Conservation (phyloP, 768 basidiomycete species). For the Tulasnella sp. region DNA sequence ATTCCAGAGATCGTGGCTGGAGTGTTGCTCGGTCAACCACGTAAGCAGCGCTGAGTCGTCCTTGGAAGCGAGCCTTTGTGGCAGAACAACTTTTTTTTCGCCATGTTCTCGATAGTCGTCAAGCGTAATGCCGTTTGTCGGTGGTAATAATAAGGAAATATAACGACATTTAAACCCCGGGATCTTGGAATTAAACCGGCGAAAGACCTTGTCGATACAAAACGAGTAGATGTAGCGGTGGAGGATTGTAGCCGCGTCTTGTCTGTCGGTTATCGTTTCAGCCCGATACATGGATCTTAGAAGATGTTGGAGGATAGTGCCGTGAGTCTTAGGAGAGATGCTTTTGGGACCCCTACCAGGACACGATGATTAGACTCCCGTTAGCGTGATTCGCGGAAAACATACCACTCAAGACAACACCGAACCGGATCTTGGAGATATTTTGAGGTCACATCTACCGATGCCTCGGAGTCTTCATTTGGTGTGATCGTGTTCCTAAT, state of each 20-base stretch:
- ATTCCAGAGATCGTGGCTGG: neutral
- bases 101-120: neutral
- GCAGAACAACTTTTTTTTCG: neutral
- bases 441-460: too few species aligned
- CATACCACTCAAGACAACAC: neutral
- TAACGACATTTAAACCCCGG: neutral
- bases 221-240: neutral
- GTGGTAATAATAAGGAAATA: neutral
- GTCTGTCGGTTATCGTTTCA: neutral
- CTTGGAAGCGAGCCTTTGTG: neutral
- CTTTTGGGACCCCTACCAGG: neutral
- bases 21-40: neutral
- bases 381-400: neutral
- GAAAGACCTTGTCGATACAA: neutral
- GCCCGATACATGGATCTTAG: neutral
- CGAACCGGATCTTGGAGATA: neutral
- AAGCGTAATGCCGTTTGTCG: neutral
- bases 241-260: neutral
- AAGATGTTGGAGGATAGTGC: neutral
- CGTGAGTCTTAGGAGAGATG: neutral
- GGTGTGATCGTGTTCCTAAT: neutral
- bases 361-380: neutral
- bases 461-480: neutral
- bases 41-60: neutral
- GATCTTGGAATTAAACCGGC: neutral